These are phyloP conservation scores for Cicer arietinum DNA, from an alignment of 306 rosid genomes.

Conservation along the genomic window DNA sequence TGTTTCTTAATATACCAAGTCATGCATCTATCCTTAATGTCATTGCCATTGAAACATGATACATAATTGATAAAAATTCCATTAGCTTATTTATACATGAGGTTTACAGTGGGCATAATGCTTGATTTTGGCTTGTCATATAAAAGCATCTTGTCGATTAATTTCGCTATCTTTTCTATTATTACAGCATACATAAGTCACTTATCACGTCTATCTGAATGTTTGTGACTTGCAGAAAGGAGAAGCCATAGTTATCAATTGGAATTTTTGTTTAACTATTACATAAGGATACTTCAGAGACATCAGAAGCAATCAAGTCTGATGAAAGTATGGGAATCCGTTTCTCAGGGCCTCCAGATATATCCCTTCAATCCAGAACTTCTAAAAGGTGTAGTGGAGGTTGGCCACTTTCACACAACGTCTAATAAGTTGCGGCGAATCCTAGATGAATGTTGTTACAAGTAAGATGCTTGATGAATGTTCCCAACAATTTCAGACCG, in stretches of 20 bases:
- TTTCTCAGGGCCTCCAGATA: conserved; percentile 78
- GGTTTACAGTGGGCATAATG: conserved; percentile 15
- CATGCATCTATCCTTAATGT: conserved; percentile 17
- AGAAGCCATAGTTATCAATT: conserved; percentile 78
- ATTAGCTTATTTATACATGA: neutral
- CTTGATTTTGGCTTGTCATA: conserved; percentile 33
- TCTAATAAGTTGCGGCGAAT: conserved; percentile 78
- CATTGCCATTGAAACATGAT: conserved; percentile 29
- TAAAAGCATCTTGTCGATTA: conserved; percentile 15
- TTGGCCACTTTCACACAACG: conserved; percentile 73
- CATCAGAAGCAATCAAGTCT: conserved; percentile 62
- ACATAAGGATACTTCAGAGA: conserved; percentile 77
- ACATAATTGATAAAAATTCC: conserved; percentile 5
- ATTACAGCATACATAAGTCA: conserved; percentile 39
- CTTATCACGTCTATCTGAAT: conserved; percentile 43
- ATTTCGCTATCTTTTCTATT: neutral
- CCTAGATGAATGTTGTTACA: conserved; percentile 74
- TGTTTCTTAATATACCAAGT: neutral
- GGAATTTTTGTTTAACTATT: conserved; percentile 77
- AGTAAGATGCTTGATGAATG: conserved; percentile 54
- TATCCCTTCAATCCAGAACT: conserved; percentile 87
- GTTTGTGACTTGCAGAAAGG: conserved; percentile 69
- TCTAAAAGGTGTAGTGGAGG: conserved; percentile 65
- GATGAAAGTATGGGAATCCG: conserved; percentile 76
- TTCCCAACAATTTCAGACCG: no score